Percentiles rank a stretch among this genome's conserved stretches.
Evolutionary conservation across 2,329 filamentous ascomycete genomes (phyloP).

Genomic region (Trichoderma polysporum): DNA sequence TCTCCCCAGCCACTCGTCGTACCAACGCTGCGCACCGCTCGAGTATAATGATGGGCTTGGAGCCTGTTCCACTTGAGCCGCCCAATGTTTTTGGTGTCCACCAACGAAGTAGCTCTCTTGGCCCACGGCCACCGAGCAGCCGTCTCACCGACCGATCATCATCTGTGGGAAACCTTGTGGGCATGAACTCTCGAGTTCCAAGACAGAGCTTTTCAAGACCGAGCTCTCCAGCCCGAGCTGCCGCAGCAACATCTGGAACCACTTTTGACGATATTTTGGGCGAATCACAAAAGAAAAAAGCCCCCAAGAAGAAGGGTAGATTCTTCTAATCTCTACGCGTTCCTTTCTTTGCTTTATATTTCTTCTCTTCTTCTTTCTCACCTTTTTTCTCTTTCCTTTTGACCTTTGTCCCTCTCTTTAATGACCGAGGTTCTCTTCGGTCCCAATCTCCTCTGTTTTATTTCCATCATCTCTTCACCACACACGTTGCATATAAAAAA

Average conservation of each 20-base stretch:
- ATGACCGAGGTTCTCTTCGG: neutral
- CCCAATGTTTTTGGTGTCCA: constrained; percentile 31
- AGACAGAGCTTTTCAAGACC: constrained; percentile 25
- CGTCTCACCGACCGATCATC: constrained; percentile 34
- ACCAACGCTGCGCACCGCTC: constrained; percentile 40
- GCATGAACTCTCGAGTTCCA: constrained; percentile 24
- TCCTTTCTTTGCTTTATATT: neutral
- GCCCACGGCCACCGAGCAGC: constrained; percentile 36
- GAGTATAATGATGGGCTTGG: constrained; percentile 45
- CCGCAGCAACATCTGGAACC: constrained; percentile 34
- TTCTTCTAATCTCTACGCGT: constrained; percentile 35
- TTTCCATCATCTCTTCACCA: neutral
- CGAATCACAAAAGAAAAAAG: constrained; percentile 35
- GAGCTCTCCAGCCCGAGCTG: constrained; percentile 23
- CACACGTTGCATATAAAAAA: neutral
- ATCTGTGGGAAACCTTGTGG: constrained; percentile 39
- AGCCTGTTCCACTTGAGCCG: constrained; percentile 42
- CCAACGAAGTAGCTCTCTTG: constrained; percentile 39
- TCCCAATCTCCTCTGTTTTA: neutral
- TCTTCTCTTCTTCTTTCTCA: neutral
- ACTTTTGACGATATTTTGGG: constrained; percentile 53
- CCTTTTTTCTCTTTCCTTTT: neutral
- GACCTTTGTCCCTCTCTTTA: neutral
- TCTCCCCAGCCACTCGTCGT: constrained; percentile 38
- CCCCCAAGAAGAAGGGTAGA: constrained; percentile 42